Base-by-base conservation (phyloP, 106 monocot species). In the Dendrobium catenatum region DNA sequence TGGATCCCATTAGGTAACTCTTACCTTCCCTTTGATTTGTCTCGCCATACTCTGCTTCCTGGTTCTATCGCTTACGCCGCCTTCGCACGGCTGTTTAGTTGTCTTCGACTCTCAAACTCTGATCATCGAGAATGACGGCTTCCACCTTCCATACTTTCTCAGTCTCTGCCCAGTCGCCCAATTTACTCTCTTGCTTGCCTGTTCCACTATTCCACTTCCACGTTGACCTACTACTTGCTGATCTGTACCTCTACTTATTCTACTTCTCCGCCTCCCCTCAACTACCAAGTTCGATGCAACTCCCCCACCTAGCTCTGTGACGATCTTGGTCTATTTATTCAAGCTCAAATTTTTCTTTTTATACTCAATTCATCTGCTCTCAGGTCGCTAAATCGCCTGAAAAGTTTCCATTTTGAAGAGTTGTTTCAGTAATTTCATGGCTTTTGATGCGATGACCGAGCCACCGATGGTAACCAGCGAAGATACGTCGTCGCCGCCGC, bases 161-260 rank as follows among this genome's bases (percentile, higher is more conserved):
- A 29, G 29, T 68, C 68, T 24, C 68, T 27, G 17, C 15, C 72
- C 40, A 72, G 37, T 72, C 37, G 40, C 37, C 72, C 68, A 33
- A 22, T 66, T 66, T 6, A 66, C 40, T 70, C 11, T 20, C 26
- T 72, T 27, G 10, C 40, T 72, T 72, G 27, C 72, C 40, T 72
- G 72, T 40, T 72, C 40, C 72, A 40, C 72, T 72, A 9, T 15
- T 33, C 40, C 72, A 72, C 72, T 40, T 29, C 72, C 72, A 33
- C 72, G 72, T 40, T 40, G 72, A 72, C 74, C 74, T 4, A 42
- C 44, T 8, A 42, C 43, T 75, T 75, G 74, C 19, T 75, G 43
- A 75, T 43, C 42, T 44, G 74, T 75, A 0, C 40, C 72, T 29
- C 72, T 11, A 27, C 72, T 72, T 72, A 31, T 72, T 72, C 31